Evolutionary conservation across 1,284 basidiomycete genomes (phyloP), one percentile per base, ranked within the genome.

Genomic region (Ganoderma leucocontextum): DNA sequence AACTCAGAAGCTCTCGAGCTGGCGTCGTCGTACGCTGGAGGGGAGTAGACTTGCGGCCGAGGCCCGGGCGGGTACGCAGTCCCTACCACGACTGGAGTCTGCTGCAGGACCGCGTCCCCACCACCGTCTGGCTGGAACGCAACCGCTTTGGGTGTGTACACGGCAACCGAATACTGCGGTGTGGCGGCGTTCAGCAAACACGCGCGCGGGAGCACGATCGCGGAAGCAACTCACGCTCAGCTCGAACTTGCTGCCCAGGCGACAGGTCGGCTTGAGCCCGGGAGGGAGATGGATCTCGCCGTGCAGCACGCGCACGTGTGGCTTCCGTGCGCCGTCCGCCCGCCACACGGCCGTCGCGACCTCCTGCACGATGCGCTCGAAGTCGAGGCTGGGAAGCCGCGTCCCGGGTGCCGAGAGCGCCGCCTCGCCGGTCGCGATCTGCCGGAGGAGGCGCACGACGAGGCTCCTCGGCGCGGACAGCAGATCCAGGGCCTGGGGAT

Each of bases 251-350:
- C 52, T 70, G 33, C 75, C 75, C 25, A 77, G 66, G 10, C 65
- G 62, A 57, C 71, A 70, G 44, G 68, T 73, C 15, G 76, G 74
- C 55, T 73, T 72, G 33, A 76, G 69, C 17, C 39, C 61, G 3
- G 69, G 47, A 10, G 72, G 42, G 38, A 78, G 74, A 70, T 74
- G 75, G 49, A 76, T 74, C 70, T 78, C 75, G 55, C 75, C 75
- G 42, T 73, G 72, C 25, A 78, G 70, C 3, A 65, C 65, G 15
- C 74, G 72, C 60, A 42, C 57, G 33, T 62, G 62, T 33, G 66
- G 63, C 29, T 65, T 62, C 22, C 55, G 61, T 19, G 63, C 64
- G 38, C 47, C 63, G 36, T 68, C 65, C 25, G 68, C 61, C 73
- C 72, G 72, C 73, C 74, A 75, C 19, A 69, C 66, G 17, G 74